Conservation (phyloP, 2,329 filamentous ascomycete genomes). For the Neonectria neomacrospora region DNA sequence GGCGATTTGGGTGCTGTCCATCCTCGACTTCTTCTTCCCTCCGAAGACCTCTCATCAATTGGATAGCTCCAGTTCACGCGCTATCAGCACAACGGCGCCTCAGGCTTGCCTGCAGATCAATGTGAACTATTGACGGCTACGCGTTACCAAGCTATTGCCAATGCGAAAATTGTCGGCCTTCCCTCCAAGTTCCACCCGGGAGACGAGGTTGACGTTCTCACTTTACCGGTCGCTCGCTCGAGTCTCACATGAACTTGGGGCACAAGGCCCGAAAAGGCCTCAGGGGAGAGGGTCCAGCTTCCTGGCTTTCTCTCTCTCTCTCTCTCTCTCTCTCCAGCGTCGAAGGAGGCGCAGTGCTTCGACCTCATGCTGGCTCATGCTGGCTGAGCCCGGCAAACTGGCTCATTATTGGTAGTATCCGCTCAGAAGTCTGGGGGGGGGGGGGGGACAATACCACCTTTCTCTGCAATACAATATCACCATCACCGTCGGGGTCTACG, state of each 20-base stretch:
- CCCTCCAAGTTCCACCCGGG: neutral
- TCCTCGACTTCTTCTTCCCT: neutral
- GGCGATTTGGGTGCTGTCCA: conserved; percentile 1
- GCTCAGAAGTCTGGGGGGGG: conserved; percentile 2
- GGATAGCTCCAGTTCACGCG: neutral
- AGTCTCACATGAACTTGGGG: neutral
- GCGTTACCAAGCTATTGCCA: neutral
- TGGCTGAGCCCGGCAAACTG: neutral
- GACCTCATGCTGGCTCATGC: neutral
- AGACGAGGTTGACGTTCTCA: neutral
- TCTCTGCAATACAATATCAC: neutral
- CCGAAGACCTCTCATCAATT: neutral
- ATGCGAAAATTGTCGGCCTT: neutral
- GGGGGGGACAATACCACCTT: neutral
- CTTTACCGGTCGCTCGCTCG: neutral
- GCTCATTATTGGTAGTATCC: neutral
- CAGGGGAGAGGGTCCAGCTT: neutral
- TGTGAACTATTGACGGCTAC: neutral
- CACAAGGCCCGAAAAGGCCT: neutral
- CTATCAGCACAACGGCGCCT: neutral
- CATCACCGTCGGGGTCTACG: neutral
- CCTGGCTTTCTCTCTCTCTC: too few relatives aligned
- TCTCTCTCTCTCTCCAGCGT: neutral
- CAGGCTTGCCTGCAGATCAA: neutral
- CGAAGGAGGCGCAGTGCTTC: neutral